Evolutionary conservation across 2,329 filamentous ascomycete species (phyloP).

Genomic region (Talaromyces sp.): DNA sequence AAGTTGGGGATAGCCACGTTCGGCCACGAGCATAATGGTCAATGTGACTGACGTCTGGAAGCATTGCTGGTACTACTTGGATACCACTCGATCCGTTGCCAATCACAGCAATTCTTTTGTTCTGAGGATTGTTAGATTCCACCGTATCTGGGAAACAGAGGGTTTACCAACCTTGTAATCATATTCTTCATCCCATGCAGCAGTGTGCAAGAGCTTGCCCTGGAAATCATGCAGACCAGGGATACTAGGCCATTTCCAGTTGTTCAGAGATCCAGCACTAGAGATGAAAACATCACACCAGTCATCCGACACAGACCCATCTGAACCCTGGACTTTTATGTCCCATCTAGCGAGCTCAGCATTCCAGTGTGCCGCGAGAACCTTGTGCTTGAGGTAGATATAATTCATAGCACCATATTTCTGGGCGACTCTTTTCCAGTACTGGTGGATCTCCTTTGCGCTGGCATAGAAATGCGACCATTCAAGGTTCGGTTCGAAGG

Average conservation of each 20-base stretch:
- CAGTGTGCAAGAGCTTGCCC: slow-evolving; percentile 42
- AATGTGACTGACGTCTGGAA: slow-evolving; percentile 23
- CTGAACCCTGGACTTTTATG: slow-evolving; percentile 25
- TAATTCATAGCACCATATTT: slow-evolving; percentile 30
- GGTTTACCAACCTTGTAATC: slow-evolving; percentile 22
- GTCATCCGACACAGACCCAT: slow-evolving; percentile 21
- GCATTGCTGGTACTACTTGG: slow-evolving; percentile 35
- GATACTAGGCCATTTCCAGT: slow-evolving; percentile 45
- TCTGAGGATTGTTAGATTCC: slow-evolving; percentile 14
- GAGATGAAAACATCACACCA: slow-evolving; percentile 30
- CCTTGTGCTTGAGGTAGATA: slow-evolving; percentile 28
- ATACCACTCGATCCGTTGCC: slow-evolving; percentile 34
- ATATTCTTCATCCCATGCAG: slow-evolving; percentile 36
- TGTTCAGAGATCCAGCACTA: slow-evolving; percentile 34
- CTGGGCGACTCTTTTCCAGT: slow-evolving; percentile 28
- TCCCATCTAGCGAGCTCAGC: slow-evolving; percentile 32
- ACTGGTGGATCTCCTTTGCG: slow-evolving; percentile 30
- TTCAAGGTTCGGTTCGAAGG: slow-evolving; percentile 18
- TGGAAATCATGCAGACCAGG: slow-evolving; percentile 45
- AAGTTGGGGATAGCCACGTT: slow-evolving; percentile 20
- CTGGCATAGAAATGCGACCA: slow-evolving; percentile 29
- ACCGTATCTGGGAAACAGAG: background rate
- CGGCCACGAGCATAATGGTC: slow-evolving; percentile 21
- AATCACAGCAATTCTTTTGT: slow-evolving; percentile 31
- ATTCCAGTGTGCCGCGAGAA: slow-evolving; percentile 31